Conservation (phyloP, 805 yeast species). For the Lachancea fermentati region DNA sequence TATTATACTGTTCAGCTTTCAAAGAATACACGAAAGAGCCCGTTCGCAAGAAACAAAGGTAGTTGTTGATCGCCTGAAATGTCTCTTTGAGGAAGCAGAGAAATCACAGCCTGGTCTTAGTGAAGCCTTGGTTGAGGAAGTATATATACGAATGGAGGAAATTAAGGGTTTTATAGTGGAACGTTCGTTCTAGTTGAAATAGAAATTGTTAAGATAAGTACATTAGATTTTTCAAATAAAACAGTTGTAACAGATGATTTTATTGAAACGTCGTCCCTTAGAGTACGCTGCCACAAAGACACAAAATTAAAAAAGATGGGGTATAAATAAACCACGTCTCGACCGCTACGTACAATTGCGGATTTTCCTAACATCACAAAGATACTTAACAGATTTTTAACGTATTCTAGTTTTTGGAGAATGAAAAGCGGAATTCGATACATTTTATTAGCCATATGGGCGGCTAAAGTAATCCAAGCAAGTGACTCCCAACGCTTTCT, state of each 20-base stretch:
- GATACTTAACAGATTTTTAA: too few species aligned
- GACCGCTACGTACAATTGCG: too few species aligned
- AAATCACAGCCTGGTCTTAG: conserved; percentile 54
- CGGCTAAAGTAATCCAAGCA: background rate
- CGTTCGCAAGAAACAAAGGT: conserved; percentile 41
- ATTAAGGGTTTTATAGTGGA: conserved; percentile 7
- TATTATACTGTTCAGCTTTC: conserved; percentile 40
- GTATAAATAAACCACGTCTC: too few species aligned
- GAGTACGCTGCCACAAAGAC: too few species aligned
- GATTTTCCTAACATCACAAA: too few species aligned
- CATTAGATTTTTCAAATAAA: too few species aligned
- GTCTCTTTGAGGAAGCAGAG: conserved; percentile 42
- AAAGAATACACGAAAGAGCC: conserved; percentile 48
- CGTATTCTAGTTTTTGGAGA: too few species aligned
- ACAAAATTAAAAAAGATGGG: too few species aligned
- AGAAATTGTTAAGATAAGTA: too few species aligned
- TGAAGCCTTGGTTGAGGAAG: conserved; percentile 63
- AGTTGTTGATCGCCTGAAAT: conserved; percentile 40
- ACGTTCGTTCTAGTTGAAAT: conserved; percentile 2
- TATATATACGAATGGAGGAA: conserved; percentile 37
- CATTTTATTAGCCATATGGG: background rate
- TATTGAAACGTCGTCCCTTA: too few species aligned
- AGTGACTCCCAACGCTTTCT: background rate
- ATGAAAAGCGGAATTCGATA: background rate
- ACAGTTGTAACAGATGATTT: too few species aligned